Percentiles rank a stretch among this genome's conserved stretches.
Evolutionary conservation across 2,329 filamentous ascomycete species (phyloP).

Genomic region (Aspergillus felis): DNA sequence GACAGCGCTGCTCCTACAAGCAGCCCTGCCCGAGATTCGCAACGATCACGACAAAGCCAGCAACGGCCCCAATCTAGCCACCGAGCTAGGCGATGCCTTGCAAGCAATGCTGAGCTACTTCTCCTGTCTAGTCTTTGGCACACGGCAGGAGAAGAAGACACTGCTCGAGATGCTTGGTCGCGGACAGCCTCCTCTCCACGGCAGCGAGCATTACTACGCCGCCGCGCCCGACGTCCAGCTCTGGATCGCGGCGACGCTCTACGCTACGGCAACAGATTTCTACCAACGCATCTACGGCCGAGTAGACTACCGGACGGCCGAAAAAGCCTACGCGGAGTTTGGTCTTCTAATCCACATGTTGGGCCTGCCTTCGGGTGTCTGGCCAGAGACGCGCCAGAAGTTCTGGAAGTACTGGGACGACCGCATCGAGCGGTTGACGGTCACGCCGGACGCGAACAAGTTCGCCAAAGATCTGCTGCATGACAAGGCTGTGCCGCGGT

Average conservation of each 20-base stretch:
- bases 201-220: slow-evolving; percentile 19
- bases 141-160: slow-evolving; percentile 23
- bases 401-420: slow-evolving; percentile 38
- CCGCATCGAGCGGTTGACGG: slow-evolving; percentile 24
- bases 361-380: slow-evolving; percentile 23
- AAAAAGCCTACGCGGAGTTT: slow-evolving; percentile 30
- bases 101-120: slow-evolving; percentile 31
- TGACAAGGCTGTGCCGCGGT: slow-evolving; percentile 24
- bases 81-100: slow-evolving; percentile 27
- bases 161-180: slow-evolving; percentile 24
- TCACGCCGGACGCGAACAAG: slow-evolving; percentile 25
- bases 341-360: slow-evolving; percentile 25
- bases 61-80: slow-evolving; percentile 20
- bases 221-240: slow-evolving; percentile 20
- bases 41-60: slow-evolving; percentile 9
- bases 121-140: slow-evolving; percentile 33
- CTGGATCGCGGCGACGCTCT: slow-evolving; percentile 34
- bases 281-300: slow-evolving; percentile 35
- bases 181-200: slow-evolving; percentile 19
- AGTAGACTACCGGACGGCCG: slow-evolving; percentile 28
- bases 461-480: slow-evolving; percentile 27
- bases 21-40: slow-evolving; percentile 26
- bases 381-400: slow-evolving; percentile 27
- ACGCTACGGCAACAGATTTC: slow-evolving; percentile 34
- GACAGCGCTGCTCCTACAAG: slow-evolving; percentile 32